Evolutionary conservation across 768 basidiomycete species (phyloP).

Genomic region (Mycena pura): DNA sequence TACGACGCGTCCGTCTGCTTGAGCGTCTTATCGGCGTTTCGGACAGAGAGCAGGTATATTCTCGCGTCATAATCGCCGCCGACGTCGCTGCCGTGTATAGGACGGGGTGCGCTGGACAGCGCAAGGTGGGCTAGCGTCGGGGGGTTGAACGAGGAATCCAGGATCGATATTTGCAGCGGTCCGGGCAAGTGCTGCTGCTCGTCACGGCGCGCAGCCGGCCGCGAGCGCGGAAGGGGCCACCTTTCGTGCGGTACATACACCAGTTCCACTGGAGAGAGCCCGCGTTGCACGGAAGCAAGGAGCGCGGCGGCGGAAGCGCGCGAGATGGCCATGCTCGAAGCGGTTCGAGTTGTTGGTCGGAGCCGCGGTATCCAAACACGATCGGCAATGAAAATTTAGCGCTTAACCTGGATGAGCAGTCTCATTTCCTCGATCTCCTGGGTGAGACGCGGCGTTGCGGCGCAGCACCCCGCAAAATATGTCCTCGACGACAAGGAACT

Average conservation of each 20-base stretch:
- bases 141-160: conserved; percentile 94
- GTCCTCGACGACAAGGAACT: conserved; percentile 90
- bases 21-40: conserved; percentile 85
- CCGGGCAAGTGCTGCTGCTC: too few species aligned
- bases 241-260: conserved; percentile 62
- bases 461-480: conserved; percentile 83
- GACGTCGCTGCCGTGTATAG: conserved; percentile 14
- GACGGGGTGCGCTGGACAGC: conserved; percentile 60
- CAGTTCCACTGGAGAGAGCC: conserved; percentile 59
- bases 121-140: conserved; percentile 87
- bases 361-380: neutral
- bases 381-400: conserved; percentile 1
- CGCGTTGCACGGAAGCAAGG: conserved; percentile 51
- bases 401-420: conserved; percentile 58
- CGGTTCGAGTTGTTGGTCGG: neutral
- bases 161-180: conserved; percentile 67
- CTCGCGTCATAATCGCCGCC: conserved; percentile 67
- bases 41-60: conserved; percentile 81
- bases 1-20: conserved; percentile 75
- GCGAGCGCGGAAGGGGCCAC: conserved; percentile 64
- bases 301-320: conserved; percentile 18
- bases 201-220: conserved; percentile 9
- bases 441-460: conserved; percentile 83
- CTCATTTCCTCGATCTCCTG: conserved; percentile 79
- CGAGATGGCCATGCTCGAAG: conserved; percentile 9